Evolutionary conservation across 2,329 filamentous ascomycete species (phyloP).

Genomic region (Cryphonectria parasitica): DNA sequence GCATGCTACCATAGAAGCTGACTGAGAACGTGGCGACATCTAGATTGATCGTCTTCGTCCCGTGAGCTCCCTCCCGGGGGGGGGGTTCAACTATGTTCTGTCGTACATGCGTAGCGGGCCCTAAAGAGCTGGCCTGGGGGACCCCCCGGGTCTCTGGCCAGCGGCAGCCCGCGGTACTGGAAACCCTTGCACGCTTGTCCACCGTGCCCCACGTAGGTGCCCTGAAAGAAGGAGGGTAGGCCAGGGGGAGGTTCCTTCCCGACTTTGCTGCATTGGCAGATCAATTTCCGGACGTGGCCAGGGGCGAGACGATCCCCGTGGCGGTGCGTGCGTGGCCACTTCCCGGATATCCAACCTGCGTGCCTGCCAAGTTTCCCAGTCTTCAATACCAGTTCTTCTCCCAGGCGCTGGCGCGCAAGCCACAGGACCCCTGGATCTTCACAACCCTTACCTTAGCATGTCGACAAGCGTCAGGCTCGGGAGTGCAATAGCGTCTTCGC

Average conservation of each 20-base stretch:
- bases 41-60: neutral
- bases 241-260: neutral
- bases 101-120: neutral
- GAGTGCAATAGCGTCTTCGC: neutral
- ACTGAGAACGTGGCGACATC: neutral
- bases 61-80: neutral
- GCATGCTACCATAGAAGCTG: neutral
- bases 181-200: neutral
- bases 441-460: too few relatives aligned
- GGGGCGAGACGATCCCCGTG: slow-evolving; percentile 1
- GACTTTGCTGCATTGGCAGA: slow-evolving; percentile 1
- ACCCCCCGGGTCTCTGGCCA: neutral
- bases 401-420: slow-evolving; percentile 8
- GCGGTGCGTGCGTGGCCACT: slow-evolving; percentile 17
- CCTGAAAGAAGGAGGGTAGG: neutral
- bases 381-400: neutral
- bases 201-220: neutral
- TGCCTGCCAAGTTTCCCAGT: neutral
- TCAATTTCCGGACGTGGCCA: slow-evolving; percentile 18
- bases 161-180: neutral
- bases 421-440: slow-evolving; percentile 4
- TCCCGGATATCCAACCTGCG: neutral
- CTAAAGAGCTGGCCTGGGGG: too few relatives aligned
- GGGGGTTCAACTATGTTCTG: neutral
- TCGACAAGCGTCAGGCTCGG: neutral